A percentile compares a stretch with the other conserved stretches of the same genome.
phyloP scores from a whole-genome alignment of 306 rosid genomes.

The Ammopiptanthus mongolicus region DNA sequence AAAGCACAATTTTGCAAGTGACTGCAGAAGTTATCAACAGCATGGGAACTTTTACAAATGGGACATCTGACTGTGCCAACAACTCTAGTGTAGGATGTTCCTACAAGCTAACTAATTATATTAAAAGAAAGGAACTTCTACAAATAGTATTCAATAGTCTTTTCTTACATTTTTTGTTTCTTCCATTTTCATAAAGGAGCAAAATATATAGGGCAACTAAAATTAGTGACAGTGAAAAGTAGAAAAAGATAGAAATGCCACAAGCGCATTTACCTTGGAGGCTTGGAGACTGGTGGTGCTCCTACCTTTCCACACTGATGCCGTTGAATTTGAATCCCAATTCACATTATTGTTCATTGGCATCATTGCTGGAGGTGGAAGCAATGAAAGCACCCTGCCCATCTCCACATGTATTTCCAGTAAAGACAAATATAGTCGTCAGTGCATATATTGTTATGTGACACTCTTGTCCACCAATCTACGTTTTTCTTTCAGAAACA shows the following conservation, averaged over 20 bases:
- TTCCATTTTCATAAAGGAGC: not conserved
- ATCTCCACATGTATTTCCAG: too few species aligned
- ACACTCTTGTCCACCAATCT: not conserved
- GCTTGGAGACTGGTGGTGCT: not conserved
- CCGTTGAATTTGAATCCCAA: not conserved
- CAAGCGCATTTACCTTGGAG: not conserved
- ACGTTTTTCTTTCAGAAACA: not conserved
- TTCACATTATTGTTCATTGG: too few species aligned
- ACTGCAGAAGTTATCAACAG: constrained; percentile 69
- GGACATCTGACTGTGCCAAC: too few species aligned
- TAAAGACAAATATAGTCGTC: not conserved
- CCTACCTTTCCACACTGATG: not conserved
- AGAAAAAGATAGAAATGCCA: not conserved
- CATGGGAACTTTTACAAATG: too few species aligned
- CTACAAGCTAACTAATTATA: not conserved
- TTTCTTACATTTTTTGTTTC: not conserved
- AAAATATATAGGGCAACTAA: not conserved
- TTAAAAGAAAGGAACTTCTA: not conserved
- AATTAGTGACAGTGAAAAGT: not conserved
- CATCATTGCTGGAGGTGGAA: too few species aligned
- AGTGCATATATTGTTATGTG: not conserved
- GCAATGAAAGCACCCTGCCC: too few species aligned
- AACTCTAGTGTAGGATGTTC: too few species aligned
- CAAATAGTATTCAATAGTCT: not conserved
- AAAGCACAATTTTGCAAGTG: constrained; percentile 57